phyloP scores from a whole-genome alignment of 768 basidiomycete species.

The Holtermanniella nyarrowii region DNA sequence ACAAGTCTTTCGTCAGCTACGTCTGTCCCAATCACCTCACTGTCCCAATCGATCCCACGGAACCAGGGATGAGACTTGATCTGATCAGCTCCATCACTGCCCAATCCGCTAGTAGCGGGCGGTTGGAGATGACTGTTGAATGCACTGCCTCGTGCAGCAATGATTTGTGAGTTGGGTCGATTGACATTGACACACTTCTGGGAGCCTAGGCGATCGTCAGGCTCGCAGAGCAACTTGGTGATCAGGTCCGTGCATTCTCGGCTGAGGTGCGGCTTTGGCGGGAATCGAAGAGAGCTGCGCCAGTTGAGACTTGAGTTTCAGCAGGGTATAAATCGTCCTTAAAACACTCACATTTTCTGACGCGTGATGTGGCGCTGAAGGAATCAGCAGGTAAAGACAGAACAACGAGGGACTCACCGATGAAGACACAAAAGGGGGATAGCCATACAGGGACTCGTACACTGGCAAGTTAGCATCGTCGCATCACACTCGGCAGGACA shows the following conservation, averaged over 20 bases:
- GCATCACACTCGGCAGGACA: slow-evolving; percentile 1
- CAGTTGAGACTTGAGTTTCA: slow-evolving; percentile 57
- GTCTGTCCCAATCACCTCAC: slow-evolving; percentile 18
- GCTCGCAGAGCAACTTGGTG: slow-evolving; percentile 82
- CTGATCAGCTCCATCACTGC: slow-evolving; percentile 67
- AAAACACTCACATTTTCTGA: slow-evolving; percentile 61
- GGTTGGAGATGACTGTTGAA: slow-evolving; percentile 47
- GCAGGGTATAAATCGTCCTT: background rate
- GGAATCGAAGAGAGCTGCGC: slow-evolving; percentile 80
- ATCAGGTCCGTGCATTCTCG: slow-evolving; percentile 80
- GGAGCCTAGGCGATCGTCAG: slow-evolving; percentile 68
- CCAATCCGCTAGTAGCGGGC: slow-evolving; percentile 6
- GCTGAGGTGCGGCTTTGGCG: slow-evolving; percentile 69
- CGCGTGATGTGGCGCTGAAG: slow-evolving; percentile 78
- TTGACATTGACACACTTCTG: background rate
- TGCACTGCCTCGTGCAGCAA: slow-evolving; percentile 62
- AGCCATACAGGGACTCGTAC: slow-evolving; percentile 91
- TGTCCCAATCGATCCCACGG: slow-evolving; percentile 77
- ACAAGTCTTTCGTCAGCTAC: slow-evolving; percentile 49
- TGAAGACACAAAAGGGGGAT: slow-evolving; percentile 91
- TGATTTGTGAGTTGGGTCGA: slow-evolving; percentile 66
- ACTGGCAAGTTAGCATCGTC: slow-evolving; percentile 34
- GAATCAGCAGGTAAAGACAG: slow-evolving; percentile 16
- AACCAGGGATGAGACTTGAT: slow-evolving; percentile 92
- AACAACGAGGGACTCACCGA: slow-evolving; percentile 51